Base-by-base conservation (phyloP, 2,329 filamentous ascomycete species). In the Sclerotiophoma versabilis region DNA sequence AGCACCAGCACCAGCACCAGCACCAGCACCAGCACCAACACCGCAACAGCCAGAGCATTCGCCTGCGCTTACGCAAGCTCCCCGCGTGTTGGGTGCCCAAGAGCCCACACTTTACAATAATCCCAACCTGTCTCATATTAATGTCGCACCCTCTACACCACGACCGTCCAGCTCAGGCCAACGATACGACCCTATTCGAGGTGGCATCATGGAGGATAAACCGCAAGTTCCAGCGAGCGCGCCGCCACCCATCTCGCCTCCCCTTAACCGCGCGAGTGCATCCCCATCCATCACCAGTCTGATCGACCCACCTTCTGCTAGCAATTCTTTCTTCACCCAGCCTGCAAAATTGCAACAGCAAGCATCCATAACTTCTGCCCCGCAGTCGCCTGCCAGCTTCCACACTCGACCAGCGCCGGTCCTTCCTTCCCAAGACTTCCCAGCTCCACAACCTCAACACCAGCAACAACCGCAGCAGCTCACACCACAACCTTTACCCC, bases 241-340 rank as follows among this genome's bases (percentile, higher is more conserved):
- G 22, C 73, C 80, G 17, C 74, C 80, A 17, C 71, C 77, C n/a
- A 76, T 78, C 49, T 76, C 76, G n/a, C 77, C 79, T 7, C 83
- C 75, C 70, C 68, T 83, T 48, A 88, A 89, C 75, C 86, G 89
- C 49, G 89, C 91, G n/a, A 93, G 90, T 71, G 90, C 90, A 32
- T 97, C 93, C 4, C 93, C 93, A 1, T 93, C 93, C 2, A 96
- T 97, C 63, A 89, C 92, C 5, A 96, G 91, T 75, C 83, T 97
- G 52, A 91, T 97, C 44, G 92, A 96, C 63, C 89, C 88, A 27
- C 83, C 84, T 2, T 74, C 66, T 48, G 69, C 74, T 64, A 69
- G 63, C 68, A 74, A 74, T 57, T 64, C 73, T 26, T 70, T 72
- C 68, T 70, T 72, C 46, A 54, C 68, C 0, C 72, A 71, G 39